A percentile compares a stretch with the other conserved stretches of the same genome.
Evolutionary conservation across 2,329 filamentous ascomycete species (phyloP).

Genomic region (Nothomitra cinnamomea): DNA sequence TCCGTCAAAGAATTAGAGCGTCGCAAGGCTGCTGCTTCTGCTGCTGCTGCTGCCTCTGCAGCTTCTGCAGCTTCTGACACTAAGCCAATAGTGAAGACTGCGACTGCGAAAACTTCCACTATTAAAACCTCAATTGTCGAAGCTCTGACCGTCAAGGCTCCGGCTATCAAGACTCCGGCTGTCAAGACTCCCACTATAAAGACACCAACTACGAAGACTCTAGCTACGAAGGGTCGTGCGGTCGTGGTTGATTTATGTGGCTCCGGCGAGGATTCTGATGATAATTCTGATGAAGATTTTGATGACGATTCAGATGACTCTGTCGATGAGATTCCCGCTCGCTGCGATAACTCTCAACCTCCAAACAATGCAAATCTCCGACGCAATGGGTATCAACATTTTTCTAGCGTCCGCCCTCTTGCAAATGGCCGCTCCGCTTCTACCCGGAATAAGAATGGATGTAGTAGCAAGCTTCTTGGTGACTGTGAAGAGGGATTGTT

Average conservation of each 20-base stretch:
- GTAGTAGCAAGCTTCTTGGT: neutral
- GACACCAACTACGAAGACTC: too few relatives aligned
- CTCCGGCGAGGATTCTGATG: neutral
- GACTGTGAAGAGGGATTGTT: neutral
- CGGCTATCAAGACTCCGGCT: too few relatives aligned
- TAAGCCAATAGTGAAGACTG: neutral
- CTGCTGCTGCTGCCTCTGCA: too few relatives aligned
- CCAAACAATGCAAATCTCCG: neutral
- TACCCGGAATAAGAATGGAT: neutral
- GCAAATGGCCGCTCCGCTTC: neutral
- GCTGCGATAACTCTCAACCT: neutral
- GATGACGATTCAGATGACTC: neutral
- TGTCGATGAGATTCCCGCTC: neutral
- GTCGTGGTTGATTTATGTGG: neutral
- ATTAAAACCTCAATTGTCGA: neutral
- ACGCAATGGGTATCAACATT: neutral
- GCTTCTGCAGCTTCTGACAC: too few relatives aligned
- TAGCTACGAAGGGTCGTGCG: too few relatives aligned
- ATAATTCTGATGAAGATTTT: neutral
- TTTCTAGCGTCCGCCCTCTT: neutral
- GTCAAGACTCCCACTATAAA: too few relatives aligned
- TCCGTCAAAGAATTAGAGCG: slow-evolving; percentile 1
- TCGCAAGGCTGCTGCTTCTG: neutral
- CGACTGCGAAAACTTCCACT: neutral
- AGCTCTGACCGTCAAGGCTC: too few relatives aligned